Conservation (phyloP, 2,329 filamentous ascomycete genomes). For the Thelonectria rubi region DNA sequence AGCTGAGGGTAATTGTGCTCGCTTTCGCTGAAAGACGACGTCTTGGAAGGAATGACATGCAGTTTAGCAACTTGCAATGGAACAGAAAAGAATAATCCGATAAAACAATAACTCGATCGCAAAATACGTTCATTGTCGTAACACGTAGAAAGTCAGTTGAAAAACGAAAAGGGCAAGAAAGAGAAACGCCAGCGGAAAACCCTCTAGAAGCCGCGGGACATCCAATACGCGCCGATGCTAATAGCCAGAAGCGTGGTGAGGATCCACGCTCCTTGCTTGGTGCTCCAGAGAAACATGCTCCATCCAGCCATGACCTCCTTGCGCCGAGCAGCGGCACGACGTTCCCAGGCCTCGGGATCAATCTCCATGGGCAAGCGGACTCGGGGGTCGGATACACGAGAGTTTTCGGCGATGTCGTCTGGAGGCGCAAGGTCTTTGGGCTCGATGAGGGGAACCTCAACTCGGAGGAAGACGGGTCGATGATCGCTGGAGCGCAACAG, state of each 20-base stretch:
- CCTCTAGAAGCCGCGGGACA: constrained; percentile 33
- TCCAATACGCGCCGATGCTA: constrained; percentile 58
- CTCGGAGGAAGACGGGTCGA: constrained; percentile 79
- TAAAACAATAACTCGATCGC: neutral
- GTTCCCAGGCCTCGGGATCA: constrained; percentile 64
- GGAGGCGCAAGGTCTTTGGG: constrained; percentile 52
- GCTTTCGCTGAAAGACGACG: neutral
- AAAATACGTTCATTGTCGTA: constrained; percentile 11
- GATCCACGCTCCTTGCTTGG: constrained; percentile 58
- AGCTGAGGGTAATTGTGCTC: neutral
- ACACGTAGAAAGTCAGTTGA: constrained; percentile 9
- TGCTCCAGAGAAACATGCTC: constrained; percentile 65
- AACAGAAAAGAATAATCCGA: constrained; percentile 5
- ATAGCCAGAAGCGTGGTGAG: constrained; percentile 55
- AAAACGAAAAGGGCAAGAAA: neutral
- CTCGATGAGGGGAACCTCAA: constrained; percentile 69
- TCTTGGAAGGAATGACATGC: constrained; percentile 8
- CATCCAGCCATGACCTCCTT: constrained; percentile 61
- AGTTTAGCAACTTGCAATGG: constrained; percentile 1
- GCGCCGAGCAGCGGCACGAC: constrained; percentile 56
- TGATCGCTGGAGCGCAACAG: constrained; percentile 88
- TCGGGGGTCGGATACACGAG: constrained; percentile 52
- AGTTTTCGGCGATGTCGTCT: constrained; percentile 28
- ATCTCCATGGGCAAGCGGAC: constrained; percentile 60
- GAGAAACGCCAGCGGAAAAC: constrained; percentile 2